Evolutionary conservation across 345 rosid species (phyloP).

Genomic region (Pelargonium nanum): DNA sequence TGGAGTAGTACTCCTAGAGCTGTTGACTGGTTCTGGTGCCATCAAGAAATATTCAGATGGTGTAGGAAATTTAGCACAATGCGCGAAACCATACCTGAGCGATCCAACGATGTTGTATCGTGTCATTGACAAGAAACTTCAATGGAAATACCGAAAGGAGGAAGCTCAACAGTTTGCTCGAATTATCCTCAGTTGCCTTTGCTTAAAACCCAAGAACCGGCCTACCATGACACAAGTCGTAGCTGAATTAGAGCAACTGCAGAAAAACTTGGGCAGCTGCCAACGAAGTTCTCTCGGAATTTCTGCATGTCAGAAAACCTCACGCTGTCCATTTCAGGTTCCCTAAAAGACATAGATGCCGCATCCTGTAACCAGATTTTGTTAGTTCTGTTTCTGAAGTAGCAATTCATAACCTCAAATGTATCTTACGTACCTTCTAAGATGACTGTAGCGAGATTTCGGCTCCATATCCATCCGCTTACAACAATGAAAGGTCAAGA

Average conservation of each 20-base stretch:
- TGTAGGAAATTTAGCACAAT: slow-evolving; percentile 6
- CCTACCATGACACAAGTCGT: slow-evolving; percentile 19
- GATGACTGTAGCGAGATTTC: not conserved
- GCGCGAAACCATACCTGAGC: slow-evolving; percentile 20
- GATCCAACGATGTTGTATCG: slow-evolving; percentile 10
- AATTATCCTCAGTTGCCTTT: slow-evolving; percentile 20
- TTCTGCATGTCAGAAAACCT: not conserved
- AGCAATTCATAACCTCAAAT: not conserved
- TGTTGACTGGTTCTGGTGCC: slow-evolving; percentile 19
- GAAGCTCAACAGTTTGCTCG: slow-evolving; percentile 21
- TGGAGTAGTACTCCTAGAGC: slow-evolving; percentile 29
- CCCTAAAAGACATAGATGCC: too few species aligned
- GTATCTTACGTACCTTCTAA: not conserved
- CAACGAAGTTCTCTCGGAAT: slow-evolving; percentile 2
- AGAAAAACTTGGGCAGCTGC: slow-evolving; percentile 2
- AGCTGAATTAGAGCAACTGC: slow-evolving; percentile 14
- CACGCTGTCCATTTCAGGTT: too few species aligned
- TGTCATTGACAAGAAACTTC: slow-evolving; percentile 24
- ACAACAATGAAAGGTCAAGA: not conserved
- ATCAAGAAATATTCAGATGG: slow-evolving; percentile 13
- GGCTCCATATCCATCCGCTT: not conserved
- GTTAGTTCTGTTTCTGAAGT: not conserved
- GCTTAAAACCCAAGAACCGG: slow-evolving; percentile 12
- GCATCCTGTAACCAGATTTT: too few species aligned
- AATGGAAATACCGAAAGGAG: slow-evolving; percentile 11